A percentile compares a stretch with the other conserved stretches of the same genome.
Evolutionary conservation across 352 stramenopile genomes (phyloP).

Genomic region (Pythium vanterpoolii): DNA sequence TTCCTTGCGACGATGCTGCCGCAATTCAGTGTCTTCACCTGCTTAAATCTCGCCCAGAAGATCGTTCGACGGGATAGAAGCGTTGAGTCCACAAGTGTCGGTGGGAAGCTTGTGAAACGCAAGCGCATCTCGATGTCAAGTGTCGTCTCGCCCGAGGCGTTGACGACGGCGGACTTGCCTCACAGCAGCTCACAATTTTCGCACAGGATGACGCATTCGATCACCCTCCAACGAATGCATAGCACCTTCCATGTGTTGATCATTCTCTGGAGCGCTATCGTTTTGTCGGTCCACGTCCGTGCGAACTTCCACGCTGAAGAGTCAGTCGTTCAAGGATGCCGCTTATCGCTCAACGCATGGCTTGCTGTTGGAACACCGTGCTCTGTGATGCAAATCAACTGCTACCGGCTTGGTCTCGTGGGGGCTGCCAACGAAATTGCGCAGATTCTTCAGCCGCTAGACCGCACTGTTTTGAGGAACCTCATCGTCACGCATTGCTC

Average conservation of each 20-base stretch:
- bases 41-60: conserved; percentile 8
- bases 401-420: not conserved
- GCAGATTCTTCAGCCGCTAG: not conserved
- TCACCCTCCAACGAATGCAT: not conserved
- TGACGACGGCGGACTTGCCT: not conserved
- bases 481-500: conserved; percentile 23
- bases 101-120: not conserved
- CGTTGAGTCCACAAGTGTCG: not conserved
- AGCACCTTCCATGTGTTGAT: not conserved
- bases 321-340: conserved; percentile 2
- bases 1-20: conserved; percentile 14
- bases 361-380: conserved; percentile 2
- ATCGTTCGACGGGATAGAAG: not conserved
- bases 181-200: not conserved
- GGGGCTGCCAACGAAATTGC: conserved; percentile 5
- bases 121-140: conserved; percentile 1
- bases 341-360: conserved; percentile 9
- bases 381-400: conserved; percentile 24
- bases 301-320: not conserved
- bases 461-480: conserved; percentile 9
- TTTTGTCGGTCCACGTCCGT: not conserved
- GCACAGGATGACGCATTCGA: not conserved
- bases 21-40: conserved; percentile 11
- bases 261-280: not conserved
- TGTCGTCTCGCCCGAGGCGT: not conserved